phyloP scores from a whole-genome alignment of 176 grass and related monocot species.

The Urochloa ruziziensis region DNA sequence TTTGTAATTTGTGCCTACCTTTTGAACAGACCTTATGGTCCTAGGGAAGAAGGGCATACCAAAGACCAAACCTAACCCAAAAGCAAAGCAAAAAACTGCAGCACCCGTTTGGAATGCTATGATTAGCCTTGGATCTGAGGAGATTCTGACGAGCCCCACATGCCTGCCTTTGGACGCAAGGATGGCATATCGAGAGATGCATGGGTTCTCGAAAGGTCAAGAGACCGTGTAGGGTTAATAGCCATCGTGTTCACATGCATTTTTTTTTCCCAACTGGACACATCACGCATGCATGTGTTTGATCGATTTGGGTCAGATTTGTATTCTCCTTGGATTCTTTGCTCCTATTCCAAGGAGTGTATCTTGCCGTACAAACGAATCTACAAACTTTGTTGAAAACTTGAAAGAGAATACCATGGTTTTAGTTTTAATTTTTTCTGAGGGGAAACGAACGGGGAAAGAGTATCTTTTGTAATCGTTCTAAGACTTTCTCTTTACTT shows the following conservation, averaged over 20 bases:
- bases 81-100: neutral
- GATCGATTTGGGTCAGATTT: neutral
- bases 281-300: conserved; percentile 9
- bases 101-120: neutral
- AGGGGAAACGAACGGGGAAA: neutral
- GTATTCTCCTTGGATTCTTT: conserved; percentile 42
- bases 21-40: neutral
- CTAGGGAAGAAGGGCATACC: neutral
- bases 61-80: neutral
- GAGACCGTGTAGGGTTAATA: neutral
- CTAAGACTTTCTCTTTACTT: neutral
- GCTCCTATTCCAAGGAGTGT: neutral
- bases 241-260: conserved; percentile 15
- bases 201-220: neutral
- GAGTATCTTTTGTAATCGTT: neutral
- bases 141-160: conserved; percentile 34
- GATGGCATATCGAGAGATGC: neutral
- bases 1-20: neutral
- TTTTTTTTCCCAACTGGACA: neutral
- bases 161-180: conserved; percentile 36
- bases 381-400: neutral
- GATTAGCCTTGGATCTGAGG: conserved; percentile 32
- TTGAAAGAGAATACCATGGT: neutral
- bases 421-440: neutral
- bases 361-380: conserved; percentile 26